Evolutionary conservation across 169 alveolate genomes (phyloP).

Genomic region (Blepharisma undulans): DNA sequence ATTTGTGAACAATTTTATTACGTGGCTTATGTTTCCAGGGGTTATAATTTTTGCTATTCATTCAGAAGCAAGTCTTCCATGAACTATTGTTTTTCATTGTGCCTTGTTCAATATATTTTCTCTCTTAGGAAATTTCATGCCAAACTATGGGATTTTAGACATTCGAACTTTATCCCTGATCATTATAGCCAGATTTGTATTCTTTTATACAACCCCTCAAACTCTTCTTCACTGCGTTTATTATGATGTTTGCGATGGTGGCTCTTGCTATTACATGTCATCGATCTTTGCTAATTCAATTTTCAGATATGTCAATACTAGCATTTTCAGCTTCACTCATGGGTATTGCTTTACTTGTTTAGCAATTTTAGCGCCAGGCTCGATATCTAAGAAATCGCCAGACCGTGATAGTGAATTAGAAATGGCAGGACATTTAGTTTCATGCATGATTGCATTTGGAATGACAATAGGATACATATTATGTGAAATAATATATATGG

Average conservation of each 20-base stretch:
- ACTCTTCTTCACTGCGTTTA: background rate
- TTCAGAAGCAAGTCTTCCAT: background rate
- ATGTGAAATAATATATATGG: background rate
- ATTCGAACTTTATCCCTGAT: background rate
- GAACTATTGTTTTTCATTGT: background rate
- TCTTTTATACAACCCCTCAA: background rate
- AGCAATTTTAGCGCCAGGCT: background rate
- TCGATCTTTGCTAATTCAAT: background rate
- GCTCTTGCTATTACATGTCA: background rate
- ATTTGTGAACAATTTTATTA: background rate
- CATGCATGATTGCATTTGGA: background rate
- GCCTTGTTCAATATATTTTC: background rate
- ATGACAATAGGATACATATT: background rate
- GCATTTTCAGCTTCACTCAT: background rate
- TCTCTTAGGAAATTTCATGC: background rate
- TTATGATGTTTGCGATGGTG: background rate
- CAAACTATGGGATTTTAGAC: background rate
- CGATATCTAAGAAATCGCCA: background rate
- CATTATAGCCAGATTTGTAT: background rate
- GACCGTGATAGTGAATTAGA: background rate
- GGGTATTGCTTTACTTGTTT: background rate
- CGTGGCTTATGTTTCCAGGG: background rate
- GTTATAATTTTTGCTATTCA: background rate
- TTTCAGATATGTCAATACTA: background rate
- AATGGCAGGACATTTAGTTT: slow-evolving; percentile 6